Evolutionary conservation across 2,329 filamentous ascomycete genomes (phyloP), one percentile per base, ranked within the genome.

Genomic region (Fusarium sp.): DNA sequence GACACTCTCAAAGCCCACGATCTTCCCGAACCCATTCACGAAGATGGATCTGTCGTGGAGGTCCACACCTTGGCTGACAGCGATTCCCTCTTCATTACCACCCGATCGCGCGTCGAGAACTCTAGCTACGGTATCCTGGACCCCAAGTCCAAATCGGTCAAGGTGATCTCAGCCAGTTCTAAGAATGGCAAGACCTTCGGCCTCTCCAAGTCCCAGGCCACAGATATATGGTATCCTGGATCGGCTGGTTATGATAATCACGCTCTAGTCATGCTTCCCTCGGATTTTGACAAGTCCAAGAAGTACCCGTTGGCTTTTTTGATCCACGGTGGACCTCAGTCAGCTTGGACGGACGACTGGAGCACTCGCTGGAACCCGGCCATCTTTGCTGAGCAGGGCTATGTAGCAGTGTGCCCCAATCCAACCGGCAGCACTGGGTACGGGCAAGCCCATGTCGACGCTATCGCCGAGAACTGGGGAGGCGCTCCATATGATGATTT

Each of bases 311-410:
- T 97, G 6, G 88, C 91, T 3, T 90, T 94, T 75, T 81, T 94
- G 41, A 92, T 97, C 66, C 93, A 97, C 74, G 93, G 93, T 56
- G 93, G 93, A 0, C 93, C 93, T 0, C 92, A 96, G 77, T 88
- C 89, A 23, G 88, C 92, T 0, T 95, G 92, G 90, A 81, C 79
- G 33, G 91, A 96, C 74, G 83, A 85, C 30, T 97, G 93, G 92
- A 91, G 87, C 77, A 93, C 90, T 4, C 85, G 93, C 18, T 97
- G 93, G 93, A 97, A 97, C 76, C 91, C 92, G 3, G 92, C 92
- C 62, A 86, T 95, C 11, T 97, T 93, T 75, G 93, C 93, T 5
- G 93, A 97, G 77, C 92, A 95, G 80, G 93, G 93, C 45, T 97
- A 96, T 75, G 86, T 97, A 5, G 92, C 91, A 23, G 88, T 97